Conservation (phyloP, 305 asterid species). For the Solanum hybrid region DNA sequence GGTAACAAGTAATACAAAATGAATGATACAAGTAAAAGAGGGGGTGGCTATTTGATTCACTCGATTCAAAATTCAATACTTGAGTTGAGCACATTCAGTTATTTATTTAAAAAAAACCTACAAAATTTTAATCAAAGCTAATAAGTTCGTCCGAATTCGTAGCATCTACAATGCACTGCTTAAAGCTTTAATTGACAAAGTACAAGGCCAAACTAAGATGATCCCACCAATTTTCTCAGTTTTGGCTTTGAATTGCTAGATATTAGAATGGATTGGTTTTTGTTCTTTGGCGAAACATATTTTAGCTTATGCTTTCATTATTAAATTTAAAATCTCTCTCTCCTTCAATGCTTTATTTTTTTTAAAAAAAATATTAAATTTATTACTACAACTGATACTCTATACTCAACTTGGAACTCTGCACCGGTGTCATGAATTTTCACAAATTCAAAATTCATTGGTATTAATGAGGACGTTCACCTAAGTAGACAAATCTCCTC, state of each 20-base stretch:
- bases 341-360: neutral
- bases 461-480: neutral
- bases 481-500: neutral
- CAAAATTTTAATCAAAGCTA: no score
- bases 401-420: neutral
- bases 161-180: no score
- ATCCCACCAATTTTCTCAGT: neutral
- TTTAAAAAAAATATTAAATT: neutral
- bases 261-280: neutral
- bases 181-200: neutral
- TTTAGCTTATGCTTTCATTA: neutral
- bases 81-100: no score
- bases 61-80: no score
- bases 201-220: neutral
- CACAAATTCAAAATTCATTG: slow-evolving; percentile 4
- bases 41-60: neutral
- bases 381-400: neutral
- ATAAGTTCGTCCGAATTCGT: no score
- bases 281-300: slow-evolving; percentile 9
- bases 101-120: no score
- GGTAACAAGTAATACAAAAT: neutral
- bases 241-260: neutral
- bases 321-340: neutral
- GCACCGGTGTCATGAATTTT: neutral
- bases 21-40: no score